Conservation (phyloP, 2,329 filamentous ascomycete species). For the Alternaria angustiovoidea region DNA sequence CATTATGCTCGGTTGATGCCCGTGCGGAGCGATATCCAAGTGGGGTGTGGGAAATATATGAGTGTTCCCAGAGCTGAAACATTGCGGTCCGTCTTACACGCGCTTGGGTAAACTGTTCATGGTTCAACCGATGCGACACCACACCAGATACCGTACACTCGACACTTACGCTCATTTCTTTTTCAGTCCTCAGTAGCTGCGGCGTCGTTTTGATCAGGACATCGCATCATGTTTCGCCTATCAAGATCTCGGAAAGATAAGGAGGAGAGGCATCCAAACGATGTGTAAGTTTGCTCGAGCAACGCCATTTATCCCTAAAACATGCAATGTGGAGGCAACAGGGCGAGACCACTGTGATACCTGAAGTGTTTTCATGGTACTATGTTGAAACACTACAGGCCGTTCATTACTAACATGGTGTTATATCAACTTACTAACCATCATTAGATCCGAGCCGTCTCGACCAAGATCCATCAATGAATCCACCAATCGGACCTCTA, state of each 20-base stretch:
- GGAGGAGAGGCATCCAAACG: background rate
- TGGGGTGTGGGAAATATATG: slow-evolving; percentile 16
- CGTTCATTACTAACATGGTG: background rate
- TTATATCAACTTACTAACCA: background rate
- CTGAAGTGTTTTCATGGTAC: background rate
- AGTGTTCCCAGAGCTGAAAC: slow-evolving; percentile 8
- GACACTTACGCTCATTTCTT: background rate
- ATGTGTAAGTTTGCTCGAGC: slow-evolving; percentile 13
- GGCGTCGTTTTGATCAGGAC: background rate
- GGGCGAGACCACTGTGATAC: background rate
- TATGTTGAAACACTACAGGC: background rate
- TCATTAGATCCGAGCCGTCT: slow-evolving; percentile 17
- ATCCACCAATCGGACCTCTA: slow-evolving; percentile 7
- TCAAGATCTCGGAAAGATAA: slow-evolving; percentile 12
- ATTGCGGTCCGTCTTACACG: slow-evolving; percentile 4
- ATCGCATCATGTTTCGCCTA: slow-evolving; percentile 12
- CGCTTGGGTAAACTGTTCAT: background rate
- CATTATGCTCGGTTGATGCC: slow-evolving; percentile 9
- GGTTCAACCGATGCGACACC: background rate
- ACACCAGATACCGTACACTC: background rate
- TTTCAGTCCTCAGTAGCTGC: background rate
- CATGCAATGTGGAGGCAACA: background rate
- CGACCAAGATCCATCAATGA: slow-evolving; percentile 13
- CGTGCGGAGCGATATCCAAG: slow-evolving; percentile 9
- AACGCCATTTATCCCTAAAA: background rate